Evolutionary conservation across 2,329 filamentous ascomycete genomes (phyloP), one percentile per base, ranked within the genome.

Genomic region (Exophiala oligosperma): DNA sequence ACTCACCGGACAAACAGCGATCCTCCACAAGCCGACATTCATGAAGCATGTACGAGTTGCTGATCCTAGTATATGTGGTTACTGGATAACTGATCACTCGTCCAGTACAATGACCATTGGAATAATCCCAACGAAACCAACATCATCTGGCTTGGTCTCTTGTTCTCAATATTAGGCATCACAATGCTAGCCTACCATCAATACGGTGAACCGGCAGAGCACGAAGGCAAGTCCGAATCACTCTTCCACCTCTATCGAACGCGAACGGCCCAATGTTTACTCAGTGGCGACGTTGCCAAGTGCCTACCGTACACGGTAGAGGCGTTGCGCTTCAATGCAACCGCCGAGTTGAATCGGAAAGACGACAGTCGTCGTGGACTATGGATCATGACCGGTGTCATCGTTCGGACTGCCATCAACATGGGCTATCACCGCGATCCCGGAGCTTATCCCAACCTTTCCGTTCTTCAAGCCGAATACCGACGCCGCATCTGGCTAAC

Each of bases 381-480:
- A 14, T 57, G 54, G 54, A 12, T 57, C 24, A 46, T 57, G 49
- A 57, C 43, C 24, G 54, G 54, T 12, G 49, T 57, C 21, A 49
- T 49, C 28, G 49, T 47, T 14, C 54, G 54, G 5, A 29, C 49
- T 23, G 68, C 70, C 17, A 59, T 70, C 51, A 71, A 72, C 2
- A 74, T 76, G 73, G 76, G 76, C 2, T 75, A 76, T 55, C 76
- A 77, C 52, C 70, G 75, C n/a, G 75, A 78, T 26, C 70, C 72
- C 1, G 67, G 68, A 1, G 68, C 70, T 12, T 72, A 74, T 52
- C 52, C 65, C 1, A 69, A 72, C 9, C 71, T 77, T 8, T 66
- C 72, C 1, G 64, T 68, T 1, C 73, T 74, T 49, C 65, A 71
- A 29, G 70, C 66, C 2, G 73, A 76, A 54, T 74, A 75, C 69